These are phyloP conservation scores for Pestalotiopsis sp. DNA, from an alignment of 2,329 filamentous ascomycete genomes.

Conservation along the genomic window DNA sequence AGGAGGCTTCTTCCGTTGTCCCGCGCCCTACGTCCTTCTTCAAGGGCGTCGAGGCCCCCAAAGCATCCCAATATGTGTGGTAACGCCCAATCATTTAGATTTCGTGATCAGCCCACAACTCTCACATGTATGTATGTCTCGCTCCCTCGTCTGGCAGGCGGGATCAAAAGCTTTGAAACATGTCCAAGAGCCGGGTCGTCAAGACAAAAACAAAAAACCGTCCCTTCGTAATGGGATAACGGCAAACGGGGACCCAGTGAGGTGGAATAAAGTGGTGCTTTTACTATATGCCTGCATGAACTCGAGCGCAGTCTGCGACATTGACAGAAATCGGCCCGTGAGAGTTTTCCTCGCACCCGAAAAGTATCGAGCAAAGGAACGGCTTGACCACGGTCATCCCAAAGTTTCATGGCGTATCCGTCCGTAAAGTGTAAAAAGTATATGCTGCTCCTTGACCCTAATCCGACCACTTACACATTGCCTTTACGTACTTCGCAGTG, in stretches of 20 bases:
- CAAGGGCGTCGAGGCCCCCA: not conserved
- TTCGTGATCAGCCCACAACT: not conserved
- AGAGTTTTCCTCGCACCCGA: not conserved
- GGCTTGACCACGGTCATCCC: not conserved
- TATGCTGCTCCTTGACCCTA: not conserved
- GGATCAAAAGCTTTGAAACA: not conserved
- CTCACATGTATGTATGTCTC: not conserved
- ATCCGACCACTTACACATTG: not conserved
- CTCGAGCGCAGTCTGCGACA: not conserved
- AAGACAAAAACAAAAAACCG: not conserved
- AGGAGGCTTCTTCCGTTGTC: not conserved
- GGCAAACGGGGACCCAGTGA: not conserved
- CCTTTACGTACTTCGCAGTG: not conserved
- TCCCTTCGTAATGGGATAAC: not conserved
- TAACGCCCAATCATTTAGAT: not conserved
- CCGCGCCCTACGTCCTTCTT: not conserved
- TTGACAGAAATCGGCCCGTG: not conserved
- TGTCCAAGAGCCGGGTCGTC: not conserved
- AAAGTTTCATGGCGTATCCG: not conserved
- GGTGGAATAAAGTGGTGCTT: not conserved
- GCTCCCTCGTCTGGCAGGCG: not conserved
- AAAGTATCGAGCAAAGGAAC: not conserved
- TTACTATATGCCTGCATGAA: not conserved
- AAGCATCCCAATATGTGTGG: not conserved
- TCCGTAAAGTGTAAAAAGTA: not conserved